A percentile compares a stretch with the other conserved stretches of the same genome.
These are phyloP conservation scores for Hypomontagnella submonticulosa DNA, from an alignment of 495 filamentous ascomycete species.

Conservation along the genomic window DNA sequence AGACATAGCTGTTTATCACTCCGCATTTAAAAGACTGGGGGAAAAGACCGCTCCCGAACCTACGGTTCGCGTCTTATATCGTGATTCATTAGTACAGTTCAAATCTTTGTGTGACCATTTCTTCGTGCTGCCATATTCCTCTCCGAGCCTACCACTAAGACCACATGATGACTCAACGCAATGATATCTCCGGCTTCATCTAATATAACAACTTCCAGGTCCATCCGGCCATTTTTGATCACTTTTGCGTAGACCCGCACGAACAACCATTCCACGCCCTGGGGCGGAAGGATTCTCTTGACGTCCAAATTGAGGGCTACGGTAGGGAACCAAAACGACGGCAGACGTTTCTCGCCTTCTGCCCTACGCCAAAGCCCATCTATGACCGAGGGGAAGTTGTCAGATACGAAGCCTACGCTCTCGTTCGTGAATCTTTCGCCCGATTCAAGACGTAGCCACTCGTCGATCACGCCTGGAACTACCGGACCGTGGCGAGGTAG, in stretches of 20 bases:
- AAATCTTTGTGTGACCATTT: constrained; percentile 42
- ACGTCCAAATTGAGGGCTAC: constrained; percentile 72
- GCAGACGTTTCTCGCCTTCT: constrained; percentile 43
- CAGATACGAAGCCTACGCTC: constrained; percentile 66
- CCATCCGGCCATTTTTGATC: constrained; percentile 69
- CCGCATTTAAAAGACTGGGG: no score
- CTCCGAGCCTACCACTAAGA: constrained; percentile 63
- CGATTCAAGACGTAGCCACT: constrained; percentile 69
- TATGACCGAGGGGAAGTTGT: constrained; percentile 63
- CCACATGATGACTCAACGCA: constrained; percentile 70
- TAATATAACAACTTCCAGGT: constrained; percentile 68
- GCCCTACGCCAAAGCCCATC: constrained; percentile 26
- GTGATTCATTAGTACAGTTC: no score
- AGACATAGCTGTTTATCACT: background rate
- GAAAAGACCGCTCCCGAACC: no score
- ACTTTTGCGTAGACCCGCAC: constrained; percentile 63
- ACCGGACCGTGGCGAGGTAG: constrained; percentile 64
- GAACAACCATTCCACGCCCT: constrained; percentile 73
- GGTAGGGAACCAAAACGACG: constrained; percentile 77
- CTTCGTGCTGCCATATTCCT: constrained; percentile 62
- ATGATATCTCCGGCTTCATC: constrained; percentile 67
- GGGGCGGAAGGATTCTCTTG: constrained; percentile 69
- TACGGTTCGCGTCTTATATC: no score
- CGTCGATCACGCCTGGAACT: constrained; percentile 61
- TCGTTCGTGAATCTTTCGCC: constrained; percentile 66